phyloP scores from a whole-genome alignment of 352 stramenopile species.

The Globisporangium acanthophoron region DNA sequence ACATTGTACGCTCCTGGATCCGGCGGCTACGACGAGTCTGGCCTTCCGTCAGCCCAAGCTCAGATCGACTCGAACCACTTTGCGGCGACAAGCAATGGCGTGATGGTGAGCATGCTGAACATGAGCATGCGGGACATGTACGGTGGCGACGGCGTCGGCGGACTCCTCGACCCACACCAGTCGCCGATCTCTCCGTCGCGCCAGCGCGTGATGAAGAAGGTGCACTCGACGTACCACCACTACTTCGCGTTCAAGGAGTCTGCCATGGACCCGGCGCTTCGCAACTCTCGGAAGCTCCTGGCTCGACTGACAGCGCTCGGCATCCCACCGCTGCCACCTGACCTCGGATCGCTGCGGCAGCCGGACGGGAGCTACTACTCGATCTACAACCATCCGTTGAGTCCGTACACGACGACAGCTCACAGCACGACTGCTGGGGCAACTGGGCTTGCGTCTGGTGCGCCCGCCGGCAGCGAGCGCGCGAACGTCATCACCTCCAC shows the following conservation, averaged over 20 bases:
- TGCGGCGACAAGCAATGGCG: slow-evolving; percentile 33
- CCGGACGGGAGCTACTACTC: slow-evolving; percentile 60
- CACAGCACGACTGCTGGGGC: slow-evolving; percentile 7
- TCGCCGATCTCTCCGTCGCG: slow-evolving; percentile 53
- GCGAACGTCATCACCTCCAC: slow-evolving; percentile 1
- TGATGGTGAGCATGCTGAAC: slow-evolving; percentile 77
- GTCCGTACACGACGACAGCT: slow-evolving; percentile 43
- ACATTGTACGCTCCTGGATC: slow-evolving; percentile 1
- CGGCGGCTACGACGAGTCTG: slow-evolving; percentile 10
- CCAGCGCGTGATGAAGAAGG: slow-evolving; percentile 58
- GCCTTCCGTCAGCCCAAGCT: slow-evolving; percentile 2
- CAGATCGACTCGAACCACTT: slow-evolving; percentile 64
- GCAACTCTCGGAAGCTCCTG: slow-evolving; percentile 80
- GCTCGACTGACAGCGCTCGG: slow-evolving; percentile 89
- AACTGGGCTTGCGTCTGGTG: slow-evolving; percentile 7
- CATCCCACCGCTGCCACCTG: slow-evolving; percentile 89
- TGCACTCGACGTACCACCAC: slow-evolving; percentile 57
- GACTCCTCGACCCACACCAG: slow-evolving; percentile 43
- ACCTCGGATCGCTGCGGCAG: slow-evolving; percentile 82
- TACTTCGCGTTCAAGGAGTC: slow-evolving; percentile 78
- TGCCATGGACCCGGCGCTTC: slow-evolving; percentile 74
- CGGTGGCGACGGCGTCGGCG: slow-evolving; percentile 52
- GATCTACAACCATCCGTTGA: slow-evolving; percentile 74
- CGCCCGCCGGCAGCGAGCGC: slow-evolving; percentile 24
- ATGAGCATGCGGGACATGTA: slow-evolving; percentile 82